These are phyloP conservation scores for Tetradesmus obliquus DNA, from an alignment of 139 green algal genomes.

Conservation along the genomic window DNA sequence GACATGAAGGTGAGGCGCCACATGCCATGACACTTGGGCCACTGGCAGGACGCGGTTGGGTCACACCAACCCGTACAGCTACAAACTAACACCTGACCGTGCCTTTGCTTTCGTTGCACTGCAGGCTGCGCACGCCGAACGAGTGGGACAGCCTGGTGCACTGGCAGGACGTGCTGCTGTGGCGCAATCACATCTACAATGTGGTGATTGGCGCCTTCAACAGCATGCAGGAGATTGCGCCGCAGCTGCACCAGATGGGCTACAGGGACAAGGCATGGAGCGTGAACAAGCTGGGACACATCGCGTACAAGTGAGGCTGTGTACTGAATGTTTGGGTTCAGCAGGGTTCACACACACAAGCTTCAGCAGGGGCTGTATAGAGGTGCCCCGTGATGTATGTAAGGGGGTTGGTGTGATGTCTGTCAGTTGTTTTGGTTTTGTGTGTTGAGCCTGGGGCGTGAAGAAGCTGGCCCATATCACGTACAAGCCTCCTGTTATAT, in stretches of 20 bases:
- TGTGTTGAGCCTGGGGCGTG: no score
- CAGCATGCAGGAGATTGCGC: conserved; percentile 45
- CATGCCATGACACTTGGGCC: no score
- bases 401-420: no score
- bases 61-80: background rate
- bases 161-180: conserved; percentile 96
- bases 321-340: background rate
- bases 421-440: no score
- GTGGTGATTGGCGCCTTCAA: conserved; percentile 92
- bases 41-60: no score
- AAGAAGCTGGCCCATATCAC: no score
- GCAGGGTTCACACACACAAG: background rate
- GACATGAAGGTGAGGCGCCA: no score
- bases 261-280: conserved; percentile 94
- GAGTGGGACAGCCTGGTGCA: conserved; percentile 91
- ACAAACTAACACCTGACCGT: conserved; percentile 19
- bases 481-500: no score
- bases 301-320: conserved; percentile 84
- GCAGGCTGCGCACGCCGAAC: conserved; percentile 92
- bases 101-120: background rate
- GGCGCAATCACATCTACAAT: conserved; percentile 98
- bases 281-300: conserved; percentile 91
- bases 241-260: conserved; percentile 78
- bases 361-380: conserved; percentile 45
- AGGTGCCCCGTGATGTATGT: background rate